Percentiles rank a stretch among this genome's conserved stretches.
Evolutionary conservation across 306 rosid genomes (phyloP).

Genomic region (Medicago truncatula): MtrunA17r5.0-ANR NC_053048.1:27863001-27863500

Average conservation of each 20-base stretch:
- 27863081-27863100: conserved; percentile 31
- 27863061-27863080: conserved; percentile 25
- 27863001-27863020: conserved; percentile 46
- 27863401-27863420: conserved; percentile 88
- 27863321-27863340: conserved; percentile 54
- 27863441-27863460: conserved; percentile 69
- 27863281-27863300: conserved; percentile 64
- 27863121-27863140: conserved; percentile 50
- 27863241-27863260: conserved; percentile 70
- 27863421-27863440: conserved; percentile 83
- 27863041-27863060: conserved; percentile 22
- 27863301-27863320: conserved; percentile 77
- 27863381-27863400: conserved; percentile 79
- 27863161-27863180: conserved; percentile 37
- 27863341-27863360: conserved; percentile 63
- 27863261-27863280: conserved; percentile 65
- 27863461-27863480: conserved; percentile 66
- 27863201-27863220: conserved; percentile 31
- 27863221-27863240: conserved; percentile 48
- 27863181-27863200: conserved; percentile 28
- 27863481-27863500: conserved; percentile 71
- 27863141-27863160: conserved; percentile 39
- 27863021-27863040: conserved; percentile 25
- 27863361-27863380: conserved; percentile 78
- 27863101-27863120: conserved; percentile 40